Conservation (phyloP, 495 filamentous ascomycete species). For the Neurospora sp. region DNA sequence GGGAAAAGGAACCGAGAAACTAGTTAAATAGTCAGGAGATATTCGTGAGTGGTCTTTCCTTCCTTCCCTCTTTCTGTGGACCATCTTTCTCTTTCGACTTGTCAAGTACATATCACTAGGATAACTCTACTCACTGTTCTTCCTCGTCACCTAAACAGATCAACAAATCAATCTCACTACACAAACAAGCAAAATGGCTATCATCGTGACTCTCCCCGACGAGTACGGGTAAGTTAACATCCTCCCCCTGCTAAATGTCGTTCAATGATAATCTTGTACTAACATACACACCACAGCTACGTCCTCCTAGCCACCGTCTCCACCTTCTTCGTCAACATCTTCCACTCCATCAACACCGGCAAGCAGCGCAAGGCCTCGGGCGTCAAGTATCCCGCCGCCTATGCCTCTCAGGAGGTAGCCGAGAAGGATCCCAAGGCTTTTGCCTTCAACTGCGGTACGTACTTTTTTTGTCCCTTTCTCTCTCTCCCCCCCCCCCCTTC, state of each 20-base stretch:
- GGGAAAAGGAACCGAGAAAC: background rate
- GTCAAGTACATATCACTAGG: background rate
- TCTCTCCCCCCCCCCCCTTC: background rate
- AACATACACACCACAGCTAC: conserved; percentile 21
- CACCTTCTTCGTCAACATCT: conserved; percentile 45
- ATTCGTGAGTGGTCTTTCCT: background rate
- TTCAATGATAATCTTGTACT: no score
- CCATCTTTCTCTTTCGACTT: background rate
- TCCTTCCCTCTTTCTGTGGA: background rate
- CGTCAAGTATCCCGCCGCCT: conserved; percentile 54
- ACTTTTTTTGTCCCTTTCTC: no score
- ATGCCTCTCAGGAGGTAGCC: conserved; percentile 48
- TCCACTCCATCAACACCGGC: conserved; percentile 39
- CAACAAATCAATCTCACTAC: background rate
- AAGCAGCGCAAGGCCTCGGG: conserved; percentile 43
- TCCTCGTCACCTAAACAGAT: background rate
- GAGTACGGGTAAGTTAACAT: conserved; percentile 33
- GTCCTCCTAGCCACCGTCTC: conserved; percentile 53
- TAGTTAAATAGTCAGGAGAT: background rate
- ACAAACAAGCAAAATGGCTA: conserved; percentile 13
- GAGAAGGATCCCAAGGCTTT: conserved; percentile 44
- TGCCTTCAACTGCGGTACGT: conserved; percentile 40
- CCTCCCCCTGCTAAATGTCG: no score
- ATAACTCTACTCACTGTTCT: background rate
- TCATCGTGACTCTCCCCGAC: conserved; percentile 19